Conservation (phyloP, 2,329 filamentous ascomycete genomes). For the Pyrenophora graminea region DNA sequence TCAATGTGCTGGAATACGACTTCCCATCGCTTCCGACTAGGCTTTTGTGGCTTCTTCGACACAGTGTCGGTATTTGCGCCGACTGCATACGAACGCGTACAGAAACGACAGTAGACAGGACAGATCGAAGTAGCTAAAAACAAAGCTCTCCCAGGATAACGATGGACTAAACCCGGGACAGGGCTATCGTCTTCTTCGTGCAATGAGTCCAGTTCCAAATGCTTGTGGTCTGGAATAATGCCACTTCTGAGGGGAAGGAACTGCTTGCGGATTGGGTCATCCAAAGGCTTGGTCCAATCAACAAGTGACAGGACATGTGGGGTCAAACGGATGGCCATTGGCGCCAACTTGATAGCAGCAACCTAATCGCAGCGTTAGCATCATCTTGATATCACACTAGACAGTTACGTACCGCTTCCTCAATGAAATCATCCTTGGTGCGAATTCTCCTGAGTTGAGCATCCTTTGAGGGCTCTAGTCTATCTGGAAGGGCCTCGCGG, state of each 20-base stretch:
- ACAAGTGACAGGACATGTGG: constrained; percentile 64
- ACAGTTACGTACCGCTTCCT: constrained; percentile 49
- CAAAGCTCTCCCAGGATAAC: constrained; percentile 67
- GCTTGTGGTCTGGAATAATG: constrained; percentile 60
- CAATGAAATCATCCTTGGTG: constrained; percentile 58
- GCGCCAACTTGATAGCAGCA: constrained; percentile 57
- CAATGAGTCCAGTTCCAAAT: constrained; percentile 62
- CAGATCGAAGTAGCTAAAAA: constrained; percentile 65
- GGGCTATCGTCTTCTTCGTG: constrained; percentile 61
- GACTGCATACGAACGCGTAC: constrained; percentile 64
- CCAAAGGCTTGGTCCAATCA: constrained; percentile 62
- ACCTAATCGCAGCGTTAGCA: constrained; percentile 18
- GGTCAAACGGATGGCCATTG: constrained; percentile 65
- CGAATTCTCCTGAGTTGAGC: constrained; percentile 46
- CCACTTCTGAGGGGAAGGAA: constrained; percentile 62
- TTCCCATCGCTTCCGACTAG: constrained; percentile 58
- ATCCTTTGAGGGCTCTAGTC: constrained; percentile 47
- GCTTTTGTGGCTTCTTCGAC: constrained; percentile 42
- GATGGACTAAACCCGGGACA: constrained; percentile 62
- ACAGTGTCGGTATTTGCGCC: constrained; percentile 60
- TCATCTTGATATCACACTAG: background rate
- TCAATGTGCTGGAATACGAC: constrained; percentile 62
- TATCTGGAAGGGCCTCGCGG: constrained; percentile 54
- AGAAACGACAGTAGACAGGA: constrained; percentile 66
- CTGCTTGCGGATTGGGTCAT: constrained; percentile 64